Percentiles rank a stretch among this genome's conserved stretches.
These are phyloP conservation scores for Daldinia concentrica DNA, from an alignment of 495 filamentous ascomycete genomes.

Conservation along the genomic window DNA sequence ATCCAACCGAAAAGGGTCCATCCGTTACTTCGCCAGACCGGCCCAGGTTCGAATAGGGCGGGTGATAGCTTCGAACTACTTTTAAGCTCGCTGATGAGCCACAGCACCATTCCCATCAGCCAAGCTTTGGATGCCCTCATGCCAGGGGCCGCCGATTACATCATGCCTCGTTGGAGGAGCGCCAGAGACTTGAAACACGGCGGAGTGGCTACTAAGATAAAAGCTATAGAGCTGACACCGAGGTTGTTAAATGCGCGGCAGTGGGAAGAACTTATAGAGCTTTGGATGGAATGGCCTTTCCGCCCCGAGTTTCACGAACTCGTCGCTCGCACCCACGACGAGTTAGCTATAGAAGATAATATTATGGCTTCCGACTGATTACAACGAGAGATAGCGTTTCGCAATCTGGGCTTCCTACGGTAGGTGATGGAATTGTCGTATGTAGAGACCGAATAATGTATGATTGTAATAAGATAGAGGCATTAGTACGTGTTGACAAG, in stretches of 20 bases:
- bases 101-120: slow-evolving; percentile 32
- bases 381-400: neutral
- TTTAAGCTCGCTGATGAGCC: slow-evolving; percentile 34
- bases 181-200: slow-evolving; percentile 52
- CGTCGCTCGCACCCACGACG: slow-evolving; percentile 47
- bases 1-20: slow-evolving; percentile 55
- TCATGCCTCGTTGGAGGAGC: slow-evolving; percentile 52
- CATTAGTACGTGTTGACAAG: neutral
- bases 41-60: slow-evolving; percentile 44
- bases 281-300: slow-evolving; percentile 70
- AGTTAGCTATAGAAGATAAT: slow-evolving; percentile 26
- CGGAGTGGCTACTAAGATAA: slow-evolving; percentile 46
- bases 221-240: slow-evolving; percentile 46
- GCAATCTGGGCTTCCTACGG: neutral
- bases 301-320: slow-evolving; percentile 55
- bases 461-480: neutral
- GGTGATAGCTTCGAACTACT: slow-evolving; percentile 55
- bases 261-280: slow-evolving; percentile 58
- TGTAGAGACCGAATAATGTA: neutral
- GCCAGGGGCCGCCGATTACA: slow-evolving; percentile 54
- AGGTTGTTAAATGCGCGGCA: slow-evolving; percentile 57
- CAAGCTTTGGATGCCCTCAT: slow-evolving; percentile 43
- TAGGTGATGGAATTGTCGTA: neutral
- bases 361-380: neutral
- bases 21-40: slow-evolving; percentile 49